Evolutionary conservation across 108 stramenopile species (phyloP), one percentile per base, ranked within the genome.

Genomic region (Cylindrotheca closterium): DNA sequence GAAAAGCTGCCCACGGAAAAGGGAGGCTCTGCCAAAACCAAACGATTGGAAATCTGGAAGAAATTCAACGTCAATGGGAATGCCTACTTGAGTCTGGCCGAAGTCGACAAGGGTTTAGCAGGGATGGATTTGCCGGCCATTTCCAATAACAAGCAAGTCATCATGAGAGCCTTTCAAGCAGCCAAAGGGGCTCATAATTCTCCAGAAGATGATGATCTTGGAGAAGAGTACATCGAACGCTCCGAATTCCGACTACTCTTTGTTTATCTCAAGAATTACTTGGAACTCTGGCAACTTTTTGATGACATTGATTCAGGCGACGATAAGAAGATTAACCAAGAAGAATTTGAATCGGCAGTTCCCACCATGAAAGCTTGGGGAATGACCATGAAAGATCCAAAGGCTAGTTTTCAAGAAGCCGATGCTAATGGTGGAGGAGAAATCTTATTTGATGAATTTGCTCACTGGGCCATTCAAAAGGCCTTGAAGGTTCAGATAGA

Each of bases 381-480:
- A 30, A 25, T 71, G 4, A 34, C 23, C 0, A 46, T 64, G 12
- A 59, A 50, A 0, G 62, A 75, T 45, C 55, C 74, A 15, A 52
- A 63, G 2, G 55, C 49, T 26, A 54, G 30, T 2, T 75, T 68
- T 51, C 49, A 28, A 2, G 62, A 63, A 46, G 68, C 68, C 28
- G 74, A 75, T 52, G 24, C 67, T 24, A 68, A 75, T 51, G 55
- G 57, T 23, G 74, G 74, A 21, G 74, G 74, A 28, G 45, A 69
- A 22, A 30, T 75, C 24, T 56, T 75, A 10, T 75, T 75, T 68
- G 67, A 63, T 46, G 74, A 75, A 30, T 75, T 75, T 47, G 70
- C 67, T 8, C 52, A 58, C 55, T 75, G 74, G 74, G 67, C 63
- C 29, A 33, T 65, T 28, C n/a, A 65, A 24, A 65, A 65, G n/a